Evolutionary conservation across 2,329 filamentous ascomycete genomes (phyloP).

Genomic region (Epicoccum sorghinum): DNA sequence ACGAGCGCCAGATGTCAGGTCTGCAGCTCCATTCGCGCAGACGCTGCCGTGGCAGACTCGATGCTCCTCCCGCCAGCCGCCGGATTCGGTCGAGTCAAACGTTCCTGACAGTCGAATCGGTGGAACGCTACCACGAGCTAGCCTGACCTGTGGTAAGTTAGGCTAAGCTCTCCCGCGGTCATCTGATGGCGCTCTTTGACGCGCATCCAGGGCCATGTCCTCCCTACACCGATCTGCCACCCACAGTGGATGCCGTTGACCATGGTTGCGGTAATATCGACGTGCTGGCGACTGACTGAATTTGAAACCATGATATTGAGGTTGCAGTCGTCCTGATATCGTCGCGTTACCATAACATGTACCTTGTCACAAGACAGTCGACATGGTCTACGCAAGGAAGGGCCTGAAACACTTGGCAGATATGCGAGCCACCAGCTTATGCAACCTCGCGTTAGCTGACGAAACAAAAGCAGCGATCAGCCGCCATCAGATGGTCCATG

Average conservation of each 20-base stretch:
- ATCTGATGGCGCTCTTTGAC: slow-evolving; percentile 18
- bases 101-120: slow-evolving; percentile 12
- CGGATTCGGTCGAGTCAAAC: slow-evolving; percentile 11
- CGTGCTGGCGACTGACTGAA: slow-evolving; percentile 1
- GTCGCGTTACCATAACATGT: not conserved
- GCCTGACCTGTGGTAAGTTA: not conserved
- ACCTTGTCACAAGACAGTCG: slow-evolving; percentile 1
- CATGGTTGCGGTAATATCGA: slow-evolving; percentile 1
- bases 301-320: not conserved
- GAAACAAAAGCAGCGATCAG: slow-evolving; percentile 27
- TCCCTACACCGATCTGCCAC: slow-evolving; percentile 7
- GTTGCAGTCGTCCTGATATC: slow-evolving; percentile 9
- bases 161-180: slow-evolving; percentile 16
- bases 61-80: slow-evolving; percentile 5
- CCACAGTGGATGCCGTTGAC: not conserved
- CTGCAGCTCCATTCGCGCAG: not conserved
- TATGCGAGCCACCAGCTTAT: slow-evolving; percentile 23
- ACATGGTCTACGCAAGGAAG: slow-evolving; percentile 8
- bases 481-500: slow-evolving; percentile 22
- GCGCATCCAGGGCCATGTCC: slow-evolving; percentile 9
- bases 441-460: slow-evolving; percentile 23
- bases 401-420: slow-evolving; percentile 13
- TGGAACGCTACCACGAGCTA: slow-evolving; percentile 17
- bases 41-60: not conserved
- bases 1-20: slow-evolving; percentile 1